phyloP scores from a whole-genome alignment of 2,329 filamentous ascomycete species.

The Hymenoscyphus fructigenus region DNA sequence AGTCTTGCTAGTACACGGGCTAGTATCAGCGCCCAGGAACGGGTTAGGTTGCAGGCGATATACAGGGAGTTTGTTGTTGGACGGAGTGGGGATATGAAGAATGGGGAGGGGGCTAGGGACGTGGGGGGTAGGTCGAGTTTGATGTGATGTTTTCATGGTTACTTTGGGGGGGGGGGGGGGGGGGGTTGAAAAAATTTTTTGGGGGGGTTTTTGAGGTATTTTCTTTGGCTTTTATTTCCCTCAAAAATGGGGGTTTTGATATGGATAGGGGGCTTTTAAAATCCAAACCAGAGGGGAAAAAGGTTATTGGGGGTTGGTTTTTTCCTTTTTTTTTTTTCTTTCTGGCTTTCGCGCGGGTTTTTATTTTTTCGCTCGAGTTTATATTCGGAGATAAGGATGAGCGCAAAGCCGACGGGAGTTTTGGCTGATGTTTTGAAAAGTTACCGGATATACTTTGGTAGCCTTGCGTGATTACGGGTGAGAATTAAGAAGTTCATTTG shows the following conservation, averaged over 20 bases:
- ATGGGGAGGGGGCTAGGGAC: conserved; percentile 87
- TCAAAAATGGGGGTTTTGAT: no score
- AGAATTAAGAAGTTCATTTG: no score
- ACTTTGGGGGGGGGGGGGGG: neutral
- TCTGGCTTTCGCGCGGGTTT: neutral
- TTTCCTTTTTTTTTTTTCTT: neutral
- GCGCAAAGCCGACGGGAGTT: no score
- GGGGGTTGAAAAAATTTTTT: neutral
- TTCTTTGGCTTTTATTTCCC: no score
- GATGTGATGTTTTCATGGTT: conserved; percentile 58
- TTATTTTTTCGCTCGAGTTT: neutral
- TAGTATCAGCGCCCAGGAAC: conserved; percentile 80
- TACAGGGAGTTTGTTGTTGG: conserved; percentile 93
- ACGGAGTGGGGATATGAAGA: conserved; percentile 91
- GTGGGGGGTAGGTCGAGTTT: conserved; percentile 89
- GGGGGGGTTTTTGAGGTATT: no score
- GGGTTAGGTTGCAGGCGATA: conserved; percentile 70
- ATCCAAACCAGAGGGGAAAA: no score
- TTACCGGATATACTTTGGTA: no score
- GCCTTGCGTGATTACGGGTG: no score
- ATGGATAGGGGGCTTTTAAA: neutral
- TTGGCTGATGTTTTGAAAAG: no score
- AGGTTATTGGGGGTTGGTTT: no score
- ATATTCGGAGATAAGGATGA: neutral
- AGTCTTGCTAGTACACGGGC: conserved; percentile 75